These are phyloP conservation scores for Aspergillus homomorphus DNA, from an alignment of 495 filamentous ascomycete species.

Conservation along the genomic window DNA sequence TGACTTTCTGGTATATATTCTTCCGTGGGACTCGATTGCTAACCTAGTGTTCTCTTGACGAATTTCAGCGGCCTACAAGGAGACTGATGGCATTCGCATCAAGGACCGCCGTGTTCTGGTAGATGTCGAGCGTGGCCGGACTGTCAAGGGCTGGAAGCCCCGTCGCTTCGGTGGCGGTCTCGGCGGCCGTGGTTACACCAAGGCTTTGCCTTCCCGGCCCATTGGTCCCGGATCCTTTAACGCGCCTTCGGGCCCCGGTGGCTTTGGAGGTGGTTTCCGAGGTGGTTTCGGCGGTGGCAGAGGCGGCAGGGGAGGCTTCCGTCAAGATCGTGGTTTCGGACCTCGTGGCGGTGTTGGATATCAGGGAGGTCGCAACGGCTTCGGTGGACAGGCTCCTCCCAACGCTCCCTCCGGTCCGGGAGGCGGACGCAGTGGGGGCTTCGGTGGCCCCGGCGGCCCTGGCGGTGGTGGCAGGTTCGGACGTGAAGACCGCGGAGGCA, in stretches of 20 bases:
- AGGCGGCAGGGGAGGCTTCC: slow-evolving; percentile 57
- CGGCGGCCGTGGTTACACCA: slow-evolving; percentile 90
- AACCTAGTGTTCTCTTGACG: slow-evolving; percentile 26
- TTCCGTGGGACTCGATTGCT: slow-evolving; percentile 26
- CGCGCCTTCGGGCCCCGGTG: slow-evolving; percentile 64
- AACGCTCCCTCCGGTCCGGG: slow-evolving; percentile 81
- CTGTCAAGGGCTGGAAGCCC: slow-evolving; percentile 91
- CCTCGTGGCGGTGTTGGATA: slow-evolving; percentile 60
- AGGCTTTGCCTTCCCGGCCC: slow-evolving; percentile 70
- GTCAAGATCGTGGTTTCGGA: slow-evolving; percentile 57
- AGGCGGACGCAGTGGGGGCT: slow-evolving; percentile 55
- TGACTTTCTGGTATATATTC: background rate
- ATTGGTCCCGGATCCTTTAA: slow-evolving; percentile 54
- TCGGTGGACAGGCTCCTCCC: slow-evolving; percentile 62
- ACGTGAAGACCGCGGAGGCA: slow-evolving; percentile 44
- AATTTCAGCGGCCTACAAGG: slow-evolving; percentile 70
- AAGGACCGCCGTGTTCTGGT: slow-evolving; percentile 89
- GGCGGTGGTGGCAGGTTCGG: slow-evolving; percentile 38
- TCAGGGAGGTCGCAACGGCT: slow-evolving; percentile 57
- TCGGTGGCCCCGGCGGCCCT: slow-evolving; percentile 22
- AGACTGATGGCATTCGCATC: slow-evolving; percentile 87
- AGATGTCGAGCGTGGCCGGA: slow-evolving; percentile 94
- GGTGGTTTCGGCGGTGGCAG: slow-evolving; percentile 53
- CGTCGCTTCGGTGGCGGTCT: slow-evolving; percentile 88
- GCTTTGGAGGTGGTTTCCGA: slow-evolving; percentile 64